Percentiles rank a stretch among this genome's conserved stretches.
phyloP scores from a whole-genome alignment of 2,329 filamentous ascomycete genomes.

The Byssothecium circinans region DNA sequence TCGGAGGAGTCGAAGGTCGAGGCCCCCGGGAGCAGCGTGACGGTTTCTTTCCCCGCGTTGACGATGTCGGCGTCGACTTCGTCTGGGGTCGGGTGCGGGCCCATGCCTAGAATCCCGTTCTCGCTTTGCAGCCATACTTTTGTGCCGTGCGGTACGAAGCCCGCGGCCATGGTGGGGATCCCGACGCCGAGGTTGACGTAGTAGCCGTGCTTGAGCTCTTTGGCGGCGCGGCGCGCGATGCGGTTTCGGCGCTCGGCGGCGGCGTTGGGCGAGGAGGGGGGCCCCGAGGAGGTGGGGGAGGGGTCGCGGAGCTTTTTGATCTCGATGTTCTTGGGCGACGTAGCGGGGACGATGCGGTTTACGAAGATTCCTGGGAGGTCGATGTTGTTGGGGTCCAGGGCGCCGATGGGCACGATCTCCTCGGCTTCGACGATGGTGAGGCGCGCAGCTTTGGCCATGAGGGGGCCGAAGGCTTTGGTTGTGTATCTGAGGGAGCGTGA shows the following conservation, averaged over 20 bases:
- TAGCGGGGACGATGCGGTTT: slow-evolving; percentile 82
- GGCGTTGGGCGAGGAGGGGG: slow-evolving; percentile 15
- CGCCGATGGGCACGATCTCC: slow-evolving; percentile 85
- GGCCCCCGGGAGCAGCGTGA: slow-evolving; percentile 79
- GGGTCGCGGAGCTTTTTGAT: slow-evolving; percentile 39
- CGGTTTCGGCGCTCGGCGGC: slow-evolving; percentile 61
- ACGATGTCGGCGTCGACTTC: slow-evolving; percentile 83
- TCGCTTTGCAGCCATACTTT: slow-evolving; percentile 66
- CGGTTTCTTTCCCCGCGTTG: slow-evolving; percentile 92
- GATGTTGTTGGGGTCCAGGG: slow-evolving; percentile 79
- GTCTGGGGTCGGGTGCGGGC: slow-evolving; percentile 57
- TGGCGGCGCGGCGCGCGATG: slow-evolving; percentile 80
- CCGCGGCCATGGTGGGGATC: slow-evolving; percentile 88
- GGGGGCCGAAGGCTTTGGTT: slow-evolving; percentile 42
- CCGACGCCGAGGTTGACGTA: slow-evolving; percentile 91
- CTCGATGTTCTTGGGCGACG: slow-evolving; percentile 76
- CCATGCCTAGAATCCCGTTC: slow-evolving; percentile 51
- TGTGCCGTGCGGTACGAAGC: slow-evolving; percentile 61
- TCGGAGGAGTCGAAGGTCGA: slow-evolving; percentile 83
- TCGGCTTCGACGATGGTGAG: slow-evolving; percentile 94
- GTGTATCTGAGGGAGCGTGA: slow-evolving; percentile 29
- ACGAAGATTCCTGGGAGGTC: slow-evolving; percentile 92
- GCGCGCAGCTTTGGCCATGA: slow-evolving; percentile 86
- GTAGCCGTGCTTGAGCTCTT: slow-evolving; percentile 94
- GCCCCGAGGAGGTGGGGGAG: slow-evolving; percentile 9